Evolutionary conservation across 1,284 basidiomycete genomes (phyloP).

Genomic region (Mycosarcoma mackinlayi): DNA sequence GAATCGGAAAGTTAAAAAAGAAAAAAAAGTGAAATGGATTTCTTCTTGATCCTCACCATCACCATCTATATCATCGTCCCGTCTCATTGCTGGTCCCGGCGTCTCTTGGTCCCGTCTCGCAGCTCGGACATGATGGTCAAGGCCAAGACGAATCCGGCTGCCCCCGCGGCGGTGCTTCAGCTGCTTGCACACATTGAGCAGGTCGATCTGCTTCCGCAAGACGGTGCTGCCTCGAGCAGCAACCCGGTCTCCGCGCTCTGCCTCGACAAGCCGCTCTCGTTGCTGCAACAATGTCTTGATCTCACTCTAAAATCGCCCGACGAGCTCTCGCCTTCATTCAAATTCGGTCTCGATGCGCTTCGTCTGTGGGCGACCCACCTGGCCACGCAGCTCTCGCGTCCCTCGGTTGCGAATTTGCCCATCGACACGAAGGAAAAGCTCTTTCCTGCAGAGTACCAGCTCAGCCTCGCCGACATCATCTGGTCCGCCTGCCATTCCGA

Average conservation of each 20-base stretch:
- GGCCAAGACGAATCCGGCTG: conserved; percentile 45
- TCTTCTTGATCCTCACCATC: conserved; percentile 3
- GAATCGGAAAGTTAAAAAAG: conserved; percentile 3
- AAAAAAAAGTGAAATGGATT: conserved; percentile 7
- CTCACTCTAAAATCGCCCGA: conserved; percentile 23
- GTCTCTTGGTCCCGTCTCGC: neutral
- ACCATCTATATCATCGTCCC: neutral
- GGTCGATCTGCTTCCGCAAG: conserved; percentile 8
- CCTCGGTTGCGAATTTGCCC: conserved; percentile 4
- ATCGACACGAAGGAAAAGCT: conserved; percentile 12
- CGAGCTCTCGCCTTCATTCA: conserved; percentile 45
- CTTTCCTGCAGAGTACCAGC: conserved; percentile 35
- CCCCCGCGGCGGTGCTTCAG: conserved; percentile 34
- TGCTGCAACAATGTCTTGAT: conserved; percentile 38
- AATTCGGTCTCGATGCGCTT: conserved; percentile 46
- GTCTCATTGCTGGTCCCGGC: neutral
- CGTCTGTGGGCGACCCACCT: conserved; percentile 37
- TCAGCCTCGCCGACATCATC: conserved; percentile 37
- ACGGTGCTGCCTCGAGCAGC: conserved; percentile 22
- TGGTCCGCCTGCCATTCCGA: conserved; percentile 50
- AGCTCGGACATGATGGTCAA: conserved; percentile 29
- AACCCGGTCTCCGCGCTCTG: conserved; percentile 4
- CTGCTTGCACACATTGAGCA: conserved; percentile 36
- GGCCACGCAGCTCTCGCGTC: conserved; percentile 8
- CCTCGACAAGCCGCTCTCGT: conserved; percentile 22